These are phyloP conservation scores for Lumnitzera racemosa DNA, from an alignment of 345 rosid genomes.

Conservation along the genomic window DNA sequence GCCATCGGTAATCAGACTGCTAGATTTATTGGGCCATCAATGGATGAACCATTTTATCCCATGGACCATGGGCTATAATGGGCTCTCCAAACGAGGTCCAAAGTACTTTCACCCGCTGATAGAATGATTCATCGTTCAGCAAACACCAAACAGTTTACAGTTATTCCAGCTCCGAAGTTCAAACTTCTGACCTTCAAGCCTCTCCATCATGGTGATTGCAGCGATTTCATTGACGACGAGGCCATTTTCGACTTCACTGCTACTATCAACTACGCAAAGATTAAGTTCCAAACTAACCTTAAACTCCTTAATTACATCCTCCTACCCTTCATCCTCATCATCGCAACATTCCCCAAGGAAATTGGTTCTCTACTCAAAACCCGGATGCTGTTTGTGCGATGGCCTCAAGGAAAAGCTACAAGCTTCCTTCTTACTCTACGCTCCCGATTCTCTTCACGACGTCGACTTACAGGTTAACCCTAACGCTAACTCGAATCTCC, in stretches of 20 bases:
- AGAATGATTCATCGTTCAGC: too few relatives aligned
- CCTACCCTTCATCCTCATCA: constrained; percentile 21
- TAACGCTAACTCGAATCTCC: not conserved
- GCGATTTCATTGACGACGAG: constrained; percentile 24
- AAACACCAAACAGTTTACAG: too few relatives aligned
- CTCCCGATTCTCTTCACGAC: constrained; percentile 60
- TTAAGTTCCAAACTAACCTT: constrained; percentile 14
- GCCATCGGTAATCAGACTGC: too few relatives aligned
- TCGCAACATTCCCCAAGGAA: constrained; percentile 28
- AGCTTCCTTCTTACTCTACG: constrained; percentile 62
- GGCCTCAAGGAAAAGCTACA: constrained; percentile 90
- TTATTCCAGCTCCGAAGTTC: too few relatives aligned
- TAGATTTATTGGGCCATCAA: too few relatives aligned
- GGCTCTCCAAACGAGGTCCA: too few relatives aligned
- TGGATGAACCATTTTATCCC: too few relatives aligned
- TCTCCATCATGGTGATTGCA: constrained; percentile 15
- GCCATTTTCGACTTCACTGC: constrained; percentile 20
- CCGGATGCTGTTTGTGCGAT: constrained; percentile 92
- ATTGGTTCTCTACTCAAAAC: constrained; percentile 73
- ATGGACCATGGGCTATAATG: too few relatives aligned
- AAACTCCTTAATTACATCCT: constrained; percentile 12
- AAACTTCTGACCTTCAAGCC: too few relatives aligned
- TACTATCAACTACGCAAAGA: constrained; percentile 17
- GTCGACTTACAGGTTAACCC: constrained; percentile 52
- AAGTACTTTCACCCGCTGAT: too few relatives aligned